Base-by-base conservation (phyloP, 768 basidiomycete genomes). In the Brasilioporus rufonigricans region DNA sequence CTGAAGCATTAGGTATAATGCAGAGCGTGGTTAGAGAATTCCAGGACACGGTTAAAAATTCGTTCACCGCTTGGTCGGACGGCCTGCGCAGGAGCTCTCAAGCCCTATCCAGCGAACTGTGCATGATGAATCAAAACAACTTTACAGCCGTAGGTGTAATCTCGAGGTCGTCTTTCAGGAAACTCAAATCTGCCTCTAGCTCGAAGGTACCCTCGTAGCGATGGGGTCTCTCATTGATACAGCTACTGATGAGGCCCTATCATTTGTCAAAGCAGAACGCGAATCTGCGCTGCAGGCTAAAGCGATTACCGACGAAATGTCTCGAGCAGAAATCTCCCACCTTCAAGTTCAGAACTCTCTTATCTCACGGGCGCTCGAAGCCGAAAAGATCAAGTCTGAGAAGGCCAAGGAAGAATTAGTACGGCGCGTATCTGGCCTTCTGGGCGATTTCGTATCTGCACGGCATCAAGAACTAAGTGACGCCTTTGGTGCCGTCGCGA, bases 391-490 rank as follows among this genome's bases (percentile, higher is more conserved):
- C 14, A 86, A 83, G 56, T 80, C 87, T 0, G 83, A 86, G 24
- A 81, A 78, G 46, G 82, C 88, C 1, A 87, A 84, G 55, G 83
- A 85, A 39, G 87, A 89, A 38, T 69, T 96, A 13, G 70, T 94
- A n/a, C 80, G 86, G 39, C 86, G 85, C 36, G 78, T 96, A 47
- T 87, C 89, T 1, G 76, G 76, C 4, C 76, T 94, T 59, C 73
- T 97, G 2, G 83, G 80, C 12, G 85, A 81, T 26, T 95, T 88
- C 68, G 79, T 85, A 29, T 71, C 79, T 40, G 79, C 85, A 44
- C 82, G 89, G 27, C 87, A 94, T 65, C 74, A 77, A 16, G 82
- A 81, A 19, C 72, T 93, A 49, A 77, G 79, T 38, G 80, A 83
- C 26, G 79, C 83, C 2, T 76, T 91, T 48, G 73, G 73, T 1